phyloP scores from a whole-genome alignment of 106 monocot genomes.

The Alisma plantagoaquatica region DNA sequence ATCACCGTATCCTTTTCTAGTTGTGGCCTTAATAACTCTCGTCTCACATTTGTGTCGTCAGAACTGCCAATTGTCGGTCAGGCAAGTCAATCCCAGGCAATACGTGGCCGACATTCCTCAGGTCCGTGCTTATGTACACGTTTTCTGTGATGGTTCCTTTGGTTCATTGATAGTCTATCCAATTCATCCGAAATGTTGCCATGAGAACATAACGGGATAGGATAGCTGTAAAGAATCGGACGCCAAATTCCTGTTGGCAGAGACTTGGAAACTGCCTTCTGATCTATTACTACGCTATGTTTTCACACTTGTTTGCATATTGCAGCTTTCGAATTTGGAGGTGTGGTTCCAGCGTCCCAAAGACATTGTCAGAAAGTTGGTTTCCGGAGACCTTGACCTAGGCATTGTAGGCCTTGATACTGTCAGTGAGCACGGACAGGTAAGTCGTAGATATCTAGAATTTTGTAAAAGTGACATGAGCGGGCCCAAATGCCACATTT shows the following conservation, averaged over 20 bases:
- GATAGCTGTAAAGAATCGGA: too few species aligned
- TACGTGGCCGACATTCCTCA: conserved; percentile 87
- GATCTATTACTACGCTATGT: not conserved
- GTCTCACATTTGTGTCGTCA: conserved; percentile 6
- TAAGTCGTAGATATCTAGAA: conserved; percentile 6
- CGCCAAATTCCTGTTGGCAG: too few species aligned
- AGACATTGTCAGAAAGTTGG: conserved; percentile 84
- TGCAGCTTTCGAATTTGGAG: conserved; percentile 82
- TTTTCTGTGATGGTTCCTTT: not conserved
- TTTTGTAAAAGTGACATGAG: too few species aligned
- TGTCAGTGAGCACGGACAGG: conserved; percentile 80
- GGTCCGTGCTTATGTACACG: conserved; percentile 21
- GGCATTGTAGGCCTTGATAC: conserved; percentile 94
- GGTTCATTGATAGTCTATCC: too few species aligned
- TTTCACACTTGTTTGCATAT: not conserved
- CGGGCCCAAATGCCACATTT: too few species aligned
- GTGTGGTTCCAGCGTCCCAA: conserved; percentile 98
- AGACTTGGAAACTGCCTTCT: too few species aligned
- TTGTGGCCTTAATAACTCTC: too few species aligned
- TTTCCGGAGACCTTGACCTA: conserved; percentile 86
- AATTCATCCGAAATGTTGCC: too few species aligned
- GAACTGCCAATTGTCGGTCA: conserved; percentile 85
- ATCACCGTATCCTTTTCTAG: not conserved
- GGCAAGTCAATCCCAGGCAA: conserved; percentile 85
- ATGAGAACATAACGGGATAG: too few species aligned